These are phyloP conservation scores for Rhizopogon roseolus DNA, from an alignment of 768 basidiomycete species.

Conservation along the genomic window DNA sequence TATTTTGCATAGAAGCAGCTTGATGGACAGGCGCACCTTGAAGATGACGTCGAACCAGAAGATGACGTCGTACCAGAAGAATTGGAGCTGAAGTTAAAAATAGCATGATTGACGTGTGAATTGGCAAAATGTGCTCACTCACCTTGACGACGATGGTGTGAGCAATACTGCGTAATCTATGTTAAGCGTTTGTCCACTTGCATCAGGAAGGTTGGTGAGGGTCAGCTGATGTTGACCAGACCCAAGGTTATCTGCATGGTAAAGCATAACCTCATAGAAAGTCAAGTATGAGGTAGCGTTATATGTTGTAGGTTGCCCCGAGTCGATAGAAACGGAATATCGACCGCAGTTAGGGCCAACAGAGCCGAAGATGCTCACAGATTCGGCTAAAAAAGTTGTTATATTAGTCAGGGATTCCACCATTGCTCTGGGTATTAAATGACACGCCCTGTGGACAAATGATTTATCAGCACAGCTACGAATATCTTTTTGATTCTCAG, in stretches of 20 bases:
- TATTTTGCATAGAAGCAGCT: no score
- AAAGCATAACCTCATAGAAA: conserved; percentile 27
- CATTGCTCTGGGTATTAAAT: neutral
- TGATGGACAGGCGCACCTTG: neutral
- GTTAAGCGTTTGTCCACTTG: conserved; percentile 15
- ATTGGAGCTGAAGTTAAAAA: neutral
- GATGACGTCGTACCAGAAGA: neutral
- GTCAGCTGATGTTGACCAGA: conserved; percentile 31
- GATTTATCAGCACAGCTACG: conserved; percentile 5
- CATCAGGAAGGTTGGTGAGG: conserved; percentile 26
- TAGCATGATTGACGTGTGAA: neutral
- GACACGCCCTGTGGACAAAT: conserved; percentile 16
- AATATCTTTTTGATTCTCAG: neutral
- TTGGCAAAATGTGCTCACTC: neutral
- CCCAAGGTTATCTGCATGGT: conserved; percentile 33
- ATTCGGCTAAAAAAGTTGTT: conserved; percentile 29
- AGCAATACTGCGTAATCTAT: conserved; percentile 30
- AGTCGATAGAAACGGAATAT: conserved; percentile 33
- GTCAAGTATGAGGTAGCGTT: conserved; percentile 8
- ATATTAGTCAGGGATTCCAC: neutral
- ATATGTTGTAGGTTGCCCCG: conserved; percentile 7
- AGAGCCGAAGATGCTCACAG: conserved; percentile 42
- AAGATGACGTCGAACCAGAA: neutral
- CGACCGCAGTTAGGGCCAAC: conserved; percentile 29
- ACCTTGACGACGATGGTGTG: conserved; percentile 13